Evolutionary conservation across 1,284 basidiomycete genomes (phyloP), one percentile per base, ranked within the genome.

Genomic region (Malassezia caprae): DNA sequence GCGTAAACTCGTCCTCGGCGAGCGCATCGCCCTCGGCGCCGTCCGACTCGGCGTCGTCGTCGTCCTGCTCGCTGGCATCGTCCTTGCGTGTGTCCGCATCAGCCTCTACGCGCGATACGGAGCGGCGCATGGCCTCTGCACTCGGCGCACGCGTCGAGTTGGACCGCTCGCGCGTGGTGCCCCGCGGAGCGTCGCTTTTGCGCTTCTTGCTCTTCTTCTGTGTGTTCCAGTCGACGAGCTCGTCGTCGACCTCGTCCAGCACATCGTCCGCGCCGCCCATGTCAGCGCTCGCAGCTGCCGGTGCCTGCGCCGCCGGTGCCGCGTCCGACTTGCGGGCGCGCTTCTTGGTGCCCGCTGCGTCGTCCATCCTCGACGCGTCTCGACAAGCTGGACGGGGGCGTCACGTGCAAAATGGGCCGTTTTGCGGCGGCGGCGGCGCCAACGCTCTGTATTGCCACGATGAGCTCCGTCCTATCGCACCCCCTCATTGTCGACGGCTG

Each of bases 401-500:
- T 24, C 41, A 24, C 24, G 24, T 27, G 41, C 41, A 43, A 43
- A 28, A 28, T 3, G 24, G 21, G 24, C 41, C 41, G 24, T 24
- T 43, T 24, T 24, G 21, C 41, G 41, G 24, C 41, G 24, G 17
- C 24, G 19, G 15, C 41, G 32, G 23, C 7, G 13, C n/a, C 13
- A 12, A 5, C n/a, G 30, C 19, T 26, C 28, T 3, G 44, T n/a
- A 30, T 17, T 32, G 21, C 44, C 17, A 46, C 41, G 41, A 43
- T 35, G 35, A 34, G 30, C 17, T 37, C 51, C 10, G 69, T 75
- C 59, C 63, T 74, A 56, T 66, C 75, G 51, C 75, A 76, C 66
- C 73, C 72, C 52, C 61, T 61, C 58, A 67, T 74, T 52, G 55
- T 65, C 87, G 90, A 94, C 80, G 90, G 91, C 76, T 96, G 93